A percentile compares a stretch with the other conserved stretches of the same genome.
Conservation (phyloP, 2,329 filamentous ascomycete species). For the Aspergillus calidoustus region DNA sequence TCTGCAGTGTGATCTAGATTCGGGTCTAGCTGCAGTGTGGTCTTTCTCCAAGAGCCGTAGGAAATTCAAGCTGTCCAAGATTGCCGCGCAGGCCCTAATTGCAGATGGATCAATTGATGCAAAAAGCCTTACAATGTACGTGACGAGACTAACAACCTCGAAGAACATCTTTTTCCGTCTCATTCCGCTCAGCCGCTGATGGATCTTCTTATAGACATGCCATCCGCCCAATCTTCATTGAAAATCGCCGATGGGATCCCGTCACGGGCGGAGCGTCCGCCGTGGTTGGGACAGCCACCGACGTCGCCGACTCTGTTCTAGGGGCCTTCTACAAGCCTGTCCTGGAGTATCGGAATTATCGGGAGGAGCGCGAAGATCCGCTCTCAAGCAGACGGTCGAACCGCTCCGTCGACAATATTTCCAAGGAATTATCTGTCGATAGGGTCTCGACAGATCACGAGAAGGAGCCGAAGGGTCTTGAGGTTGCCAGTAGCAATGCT, state of each 20-base stretch:
- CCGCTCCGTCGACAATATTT: not conserved
- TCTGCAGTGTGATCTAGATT: slow-evolving; percentile 1
- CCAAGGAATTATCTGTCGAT: not conserved
- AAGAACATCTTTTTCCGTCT: not conserved
- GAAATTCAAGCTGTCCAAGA: not conserved
- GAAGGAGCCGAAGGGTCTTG: not conserved
- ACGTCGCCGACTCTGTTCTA: not conserved
- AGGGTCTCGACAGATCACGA: too few relatives aligned
- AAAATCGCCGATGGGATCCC: slow-evolving; percentile 5
- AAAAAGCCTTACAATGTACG: not conserved
- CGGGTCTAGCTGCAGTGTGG: slow-evolving; percentile 6
- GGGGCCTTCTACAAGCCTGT: not conserved
- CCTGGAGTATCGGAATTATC: not conserved
- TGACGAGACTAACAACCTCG: not conserved
- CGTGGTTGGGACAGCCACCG: not conserved
- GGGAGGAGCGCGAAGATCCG: not conserved
- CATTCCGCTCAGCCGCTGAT: not conserved
- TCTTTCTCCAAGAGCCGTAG: not conserved
- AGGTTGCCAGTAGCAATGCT: not conserved
- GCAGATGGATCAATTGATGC: not conserved
- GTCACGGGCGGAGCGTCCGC: slow-evolving; percentile 5
- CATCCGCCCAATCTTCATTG: slow-evolving; percentile 1
- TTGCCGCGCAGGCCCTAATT: not conserved
- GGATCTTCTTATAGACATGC: slow-evolving; percentile 17
- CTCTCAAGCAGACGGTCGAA: not conserved